A percentile compares a stretch with the other conserved stretches of the same genome.
phyloP scores from a whole-genome alignment of 1,284 basidiomycete genomes.

The Cutaneotrichosporon cutaneum region DNA sequence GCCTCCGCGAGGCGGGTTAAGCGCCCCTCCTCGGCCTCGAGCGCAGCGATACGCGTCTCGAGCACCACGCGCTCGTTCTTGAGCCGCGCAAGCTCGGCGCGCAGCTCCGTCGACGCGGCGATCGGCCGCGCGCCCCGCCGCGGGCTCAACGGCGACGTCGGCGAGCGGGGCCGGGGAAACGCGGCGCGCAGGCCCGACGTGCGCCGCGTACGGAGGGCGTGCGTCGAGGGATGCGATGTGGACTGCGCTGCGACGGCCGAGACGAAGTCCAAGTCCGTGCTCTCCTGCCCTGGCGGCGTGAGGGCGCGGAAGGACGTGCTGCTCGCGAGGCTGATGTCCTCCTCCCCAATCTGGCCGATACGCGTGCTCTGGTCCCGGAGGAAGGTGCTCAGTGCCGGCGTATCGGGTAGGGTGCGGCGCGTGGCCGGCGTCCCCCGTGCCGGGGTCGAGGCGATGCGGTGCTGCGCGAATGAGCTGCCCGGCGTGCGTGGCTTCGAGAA shows the following conservation, averaged over 20 bases:
- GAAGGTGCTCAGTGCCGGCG: conserved; percentile 16
- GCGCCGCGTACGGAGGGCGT: too few species aligned
- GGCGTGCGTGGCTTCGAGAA: not conserved
- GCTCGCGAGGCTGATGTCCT: conserved; percentile 18
- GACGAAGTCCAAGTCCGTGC: not conserved
- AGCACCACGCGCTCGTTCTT: conserved; percentile 13
- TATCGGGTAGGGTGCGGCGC: conserved; percentile 12
- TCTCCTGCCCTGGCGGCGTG: conserved; percentile 14
- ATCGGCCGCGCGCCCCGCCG: not conserved
- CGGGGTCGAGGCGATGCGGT: not conserved
- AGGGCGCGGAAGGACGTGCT: conserved; percentile 16
- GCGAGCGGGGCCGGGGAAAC: not conserved
- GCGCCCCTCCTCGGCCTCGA: conserved; percentile 14
- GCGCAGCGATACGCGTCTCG: conserved; percentile 12
- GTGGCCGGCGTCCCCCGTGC: not conserved
- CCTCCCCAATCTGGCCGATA: conserved; percentile 12
- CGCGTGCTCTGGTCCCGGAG: conserved; percentile 11
- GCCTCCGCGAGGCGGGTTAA: conserved; percentile 9
- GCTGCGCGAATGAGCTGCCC: not conserved
- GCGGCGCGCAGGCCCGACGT: not conserved
- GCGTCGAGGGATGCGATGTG: not conserved
- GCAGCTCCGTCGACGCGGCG: conserved; percentile 3
- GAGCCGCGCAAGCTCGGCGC: conserved; percentile 12
- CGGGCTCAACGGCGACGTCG: not conserved
- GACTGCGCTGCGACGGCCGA: not conserved